Base-by-base conservation (phyloP, 148 eudicot species). In the Pouteria glomerata region DNA sequence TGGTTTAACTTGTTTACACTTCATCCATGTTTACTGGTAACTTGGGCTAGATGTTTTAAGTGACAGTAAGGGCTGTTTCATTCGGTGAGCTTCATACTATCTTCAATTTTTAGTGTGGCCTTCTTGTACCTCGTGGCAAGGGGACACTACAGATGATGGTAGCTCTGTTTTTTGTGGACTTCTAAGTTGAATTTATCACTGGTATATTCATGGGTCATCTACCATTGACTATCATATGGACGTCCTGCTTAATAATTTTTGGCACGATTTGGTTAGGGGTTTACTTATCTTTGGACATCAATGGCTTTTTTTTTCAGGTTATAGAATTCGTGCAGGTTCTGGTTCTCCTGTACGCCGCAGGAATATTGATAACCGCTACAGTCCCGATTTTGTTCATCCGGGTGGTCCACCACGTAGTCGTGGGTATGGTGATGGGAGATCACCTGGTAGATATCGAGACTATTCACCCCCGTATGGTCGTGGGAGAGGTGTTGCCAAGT, bases 271-370 rank as follows among this genome's bases (percentile, higher is more conserved):
- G 57, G 19, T 18, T 56, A 37, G 59, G 74, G 76, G 68, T 55
- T 69, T 79, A 78, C 76, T 78, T 57, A 72, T 53, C 52, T 66
- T 52, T 79, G 77, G 79, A 81, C 79, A 73, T 83, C 82, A 74
- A 77, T 73, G 83, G 85, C 60, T 82, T 86, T 69, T 86, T 69
- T 75, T 80, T 85, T 81, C 96, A 93, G 98, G 98, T 66, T 88
- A 87, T 84, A 87, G 96, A 85, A 74, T 76, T 75, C 89, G 90
- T 76, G 88, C 92, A 75, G 84, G 85, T 76, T 93, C 96, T 78
- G 88, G 83, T 63, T 90, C 98, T 76, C 98, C 98, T 69, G 87
- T 78, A 71, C 98, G 86, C 50, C 94, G 85, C 63, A 83, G 91
- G 78, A 90, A 85, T 69, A 74, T 82, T 68, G 91, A 82, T 65